These are phyloP conservation scores for Erodium texanum DNA, from an alignment of 441 rosid genomes.

Conservation along the genomic window DNA sequence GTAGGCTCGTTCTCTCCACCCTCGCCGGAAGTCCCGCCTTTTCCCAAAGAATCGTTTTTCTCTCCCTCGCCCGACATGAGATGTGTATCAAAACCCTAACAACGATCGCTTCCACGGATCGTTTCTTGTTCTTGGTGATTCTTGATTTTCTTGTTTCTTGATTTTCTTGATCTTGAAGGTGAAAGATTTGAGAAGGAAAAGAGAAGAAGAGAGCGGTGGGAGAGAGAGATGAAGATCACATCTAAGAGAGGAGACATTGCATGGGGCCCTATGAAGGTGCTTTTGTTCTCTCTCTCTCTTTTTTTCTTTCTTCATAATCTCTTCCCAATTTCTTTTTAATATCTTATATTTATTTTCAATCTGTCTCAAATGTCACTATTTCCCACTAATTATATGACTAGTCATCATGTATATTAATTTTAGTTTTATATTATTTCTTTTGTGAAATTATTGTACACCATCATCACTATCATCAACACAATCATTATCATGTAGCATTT, in stretches of 20 bases:
- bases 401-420: background rate
- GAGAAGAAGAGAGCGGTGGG: background rate
- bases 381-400: background rate
- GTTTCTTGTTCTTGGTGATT: no score
- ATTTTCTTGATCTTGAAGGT: no score
- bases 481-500: no score
- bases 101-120: no score
- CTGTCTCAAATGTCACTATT: background rate
- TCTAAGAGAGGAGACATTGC: background rate
- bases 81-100: no score
- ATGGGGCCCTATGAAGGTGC: background rate
- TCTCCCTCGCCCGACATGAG: no score
- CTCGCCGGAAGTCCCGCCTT: no score
- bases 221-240: background rate
- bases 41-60: no score
- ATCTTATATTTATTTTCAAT: background rate
- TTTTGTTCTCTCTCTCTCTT: background rate
- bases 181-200: background rate
- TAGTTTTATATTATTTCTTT: no score
- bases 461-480: background rate
- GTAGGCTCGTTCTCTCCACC: no score
- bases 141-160: no score
- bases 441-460: background rate
- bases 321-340: background rate
- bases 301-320: no score